phyloP scores from a whole-genome alignment of 495 filamentous ascomycete species.

The Penicillium psychrofluorescens region DNA sequence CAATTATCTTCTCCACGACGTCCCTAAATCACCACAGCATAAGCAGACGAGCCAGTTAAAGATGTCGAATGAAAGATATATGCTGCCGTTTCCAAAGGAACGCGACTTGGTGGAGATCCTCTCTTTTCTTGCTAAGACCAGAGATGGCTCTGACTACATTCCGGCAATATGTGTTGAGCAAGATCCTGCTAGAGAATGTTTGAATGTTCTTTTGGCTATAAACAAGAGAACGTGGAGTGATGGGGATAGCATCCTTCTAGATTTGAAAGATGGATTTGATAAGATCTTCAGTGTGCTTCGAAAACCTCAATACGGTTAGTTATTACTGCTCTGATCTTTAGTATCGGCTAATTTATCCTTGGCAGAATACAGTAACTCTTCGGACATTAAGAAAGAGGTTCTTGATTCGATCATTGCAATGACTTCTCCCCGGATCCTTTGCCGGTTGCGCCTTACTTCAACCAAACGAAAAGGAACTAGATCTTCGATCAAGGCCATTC shows the following conservation, averaged over 20 bases:
- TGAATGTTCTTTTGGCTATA: neutral
- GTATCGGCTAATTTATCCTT: neutral
- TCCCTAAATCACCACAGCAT: neutral
- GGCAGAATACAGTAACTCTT: neutral
- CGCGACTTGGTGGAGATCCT: neutral
- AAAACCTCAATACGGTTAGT: neutral
- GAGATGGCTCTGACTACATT: neutral
- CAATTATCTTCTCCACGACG: neutral
- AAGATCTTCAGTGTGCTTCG: neutral
- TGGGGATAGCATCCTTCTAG: neutral
- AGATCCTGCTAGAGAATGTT: neutral
- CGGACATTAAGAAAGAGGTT: conserved; percentile 1
- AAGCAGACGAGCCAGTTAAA: neutral
- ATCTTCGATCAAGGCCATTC: conserved; percentile 3
- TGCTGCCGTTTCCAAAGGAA: neutral
- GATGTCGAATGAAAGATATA: neutral
- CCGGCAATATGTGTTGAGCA: neutral
- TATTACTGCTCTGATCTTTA: neutral
- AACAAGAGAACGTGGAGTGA: neutral
- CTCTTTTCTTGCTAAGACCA: neutral
- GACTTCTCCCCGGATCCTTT: conserved; percentile 7
- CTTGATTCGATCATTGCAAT: conserved; percentile 1
- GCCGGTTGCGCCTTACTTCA: conserved; percentile 5
- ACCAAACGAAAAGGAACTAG: neutral
- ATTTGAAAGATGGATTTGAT: neutral